These are phyloP conservation scores for Pelargonium exstipulatum DNA, from an alignment of 441 rosid genomes.

Conservation along the genomic window DNA sequence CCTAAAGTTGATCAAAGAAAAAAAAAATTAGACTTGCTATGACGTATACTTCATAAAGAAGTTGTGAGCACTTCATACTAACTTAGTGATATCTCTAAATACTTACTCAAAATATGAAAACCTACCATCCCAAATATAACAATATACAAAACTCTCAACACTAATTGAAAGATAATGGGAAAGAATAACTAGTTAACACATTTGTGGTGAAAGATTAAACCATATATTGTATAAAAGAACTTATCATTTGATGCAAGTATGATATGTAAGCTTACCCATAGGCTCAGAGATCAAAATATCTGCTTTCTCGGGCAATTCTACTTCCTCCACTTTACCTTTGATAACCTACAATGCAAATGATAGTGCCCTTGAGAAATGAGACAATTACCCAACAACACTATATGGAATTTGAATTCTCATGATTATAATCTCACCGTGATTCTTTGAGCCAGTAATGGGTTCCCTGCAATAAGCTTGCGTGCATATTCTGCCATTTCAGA, in stretches of 20 bases:
- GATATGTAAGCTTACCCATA: conserved; percentile 54
- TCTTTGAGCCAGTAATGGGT: conserved; percentile 63
- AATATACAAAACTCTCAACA: not conserved
- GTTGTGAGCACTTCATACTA: conserved; percentile 3
- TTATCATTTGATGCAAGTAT: conserved; percentile 18
- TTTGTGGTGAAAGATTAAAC: not conserved
- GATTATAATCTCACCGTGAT: conserved; percentile 58
- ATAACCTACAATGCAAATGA: conserved; percentile 49
- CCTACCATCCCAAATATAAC: not conserved
- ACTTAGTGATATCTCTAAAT: conserved; percentile 11
- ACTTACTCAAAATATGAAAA: no score
- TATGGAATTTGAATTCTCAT: conserved; percentile 9
- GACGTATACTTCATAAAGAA: not conserved
- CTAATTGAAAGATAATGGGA: not conserved
- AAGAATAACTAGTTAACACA: not conserved
- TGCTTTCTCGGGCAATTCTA: conserved; percentile 89
- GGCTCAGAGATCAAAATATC: conserved; percentile 96
- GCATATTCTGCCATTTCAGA: conserved; percentile 99
- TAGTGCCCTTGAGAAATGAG: conserved; percentile 21
- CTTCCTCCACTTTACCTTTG: conserved; percentile 91
- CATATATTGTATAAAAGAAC: not conserved
- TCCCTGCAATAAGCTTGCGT: conserved; percentile 82
- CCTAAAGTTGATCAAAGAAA: conserved; percentile 37
- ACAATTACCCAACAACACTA: conserved; percentile 17
- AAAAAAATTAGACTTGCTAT: conserved; percentile 3